A percentile compares a stretch with the other conserved stretches of the same genome.
These are phyloP conservation scores for Phalaenopsis hybrid DNA, from an alignment of 116 monocot genomes.

Conservation along the genomic window DNA sequence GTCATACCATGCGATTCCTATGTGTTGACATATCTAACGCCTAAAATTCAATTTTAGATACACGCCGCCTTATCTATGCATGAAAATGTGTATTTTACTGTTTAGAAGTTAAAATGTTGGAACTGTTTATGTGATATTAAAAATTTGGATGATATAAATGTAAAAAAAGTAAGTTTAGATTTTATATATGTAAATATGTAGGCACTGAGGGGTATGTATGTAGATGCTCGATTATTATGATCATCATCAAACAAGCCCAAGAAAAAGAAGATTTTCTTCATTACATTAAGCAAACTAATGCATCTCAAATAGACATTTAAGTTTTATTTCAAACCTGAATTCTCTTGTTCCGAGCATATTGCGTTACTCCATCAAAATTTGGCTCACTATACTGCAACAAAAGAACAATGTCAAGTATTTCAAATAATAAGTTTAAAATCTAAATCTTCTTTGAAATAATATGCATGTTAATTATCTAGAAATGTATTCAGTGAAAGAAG, in stretches of 20 bases:
- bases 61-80: no score
- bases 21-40: no score
- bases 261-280: background rate
- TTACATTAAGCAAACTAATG: background rate
- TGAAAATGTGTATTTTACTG: no score
- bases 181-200: no score
- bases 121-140: no score
- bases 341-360: slow-evolving; percentile 88
- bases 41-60: no score
- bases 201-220: no score
- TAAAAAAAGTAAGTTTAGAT: no score
- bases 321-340: slow-evolving; percentile 49
- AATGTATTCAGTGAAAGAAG: background rate
- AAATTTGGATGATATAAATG: no score
- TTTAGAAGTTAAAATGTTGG: background rate
- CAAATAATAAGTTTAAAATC: background rate
- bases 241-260: background rate
- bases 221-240: background rate
- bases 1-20: background rate
- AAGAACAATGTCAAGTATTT: background rate
- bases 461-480: background rate
- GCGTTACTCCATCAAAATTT: slow-evolving; percentile 58
- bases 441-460: background rate
- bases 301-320: background rate
- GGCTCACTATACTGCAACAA: slow-evolving; percentile 55